Percentiles rank a stretch among this genome's conserved stretches.
phyloP scores from a whole-genome alignment of 2,329 filamentous ascomycete genomes.

The Diaporthe longicolla region DNA sequence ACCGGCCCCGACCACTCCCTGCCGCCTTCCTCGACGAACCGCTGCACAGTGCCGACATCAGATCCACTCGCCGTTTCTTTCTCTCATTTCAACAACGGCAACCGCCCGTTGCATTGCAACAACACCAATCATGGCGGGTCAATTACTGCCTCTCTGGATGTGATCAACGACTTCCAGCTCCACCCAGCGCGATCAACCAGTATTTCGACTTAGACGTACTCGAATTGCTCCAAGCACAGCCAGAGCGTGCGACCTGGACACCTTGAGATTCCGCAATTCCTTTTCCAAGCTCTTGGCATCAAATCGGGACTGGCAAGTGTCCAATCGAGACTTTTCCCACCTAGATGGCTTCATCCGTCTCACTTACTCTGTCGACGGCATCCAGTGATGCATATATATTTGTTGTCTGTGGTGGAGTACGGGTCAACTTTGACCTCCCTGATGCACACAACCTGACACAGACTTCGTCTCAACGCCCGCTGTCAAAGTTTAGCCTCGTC shows the following conservation, averaged over 20 bases:
- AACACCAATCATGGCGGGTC: background rate
- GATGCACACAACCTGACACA: constrained; percentile 35
- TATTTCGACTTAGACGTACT: too few species aligned
- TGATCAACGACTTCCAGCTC: background rate
- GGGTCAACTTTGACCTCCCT: constrained; percentile 2
- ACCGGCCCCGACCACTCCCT: constrained; percentile 1
- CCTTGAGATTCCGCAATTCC: too few species aligned
- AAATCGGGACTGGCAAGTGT: background rate
- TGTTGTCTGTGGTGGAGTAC: background rate
- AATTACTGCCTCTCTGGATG: background rate
- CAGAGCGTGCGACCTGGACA: too few species aligned
- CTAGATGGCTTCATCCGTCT: background rate
- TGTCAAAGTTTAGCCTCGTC: constrained; percentile 10
- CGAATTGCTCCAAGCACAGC: too few species aligned
- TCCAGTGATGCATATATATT: background rate
- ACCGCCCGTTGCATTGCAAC: background rate
- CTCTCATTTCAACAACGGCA: background rate
- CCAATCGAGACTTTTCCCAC: background rate
- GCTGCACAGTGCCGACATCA: constrained; percentile 6
- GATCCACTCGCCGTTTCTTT: background rate
- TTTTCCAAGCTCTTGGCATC: too few species aligned
- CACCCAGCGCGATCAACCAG: too few species aligned
- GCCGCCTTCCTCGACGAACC: background rate
- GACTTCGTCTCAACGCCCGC: constrained; percentile 37
- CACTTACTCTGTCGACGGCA: background rate